Conservation (phyloP, 306 rosid species). For the Castanospermum australe region DNA sequence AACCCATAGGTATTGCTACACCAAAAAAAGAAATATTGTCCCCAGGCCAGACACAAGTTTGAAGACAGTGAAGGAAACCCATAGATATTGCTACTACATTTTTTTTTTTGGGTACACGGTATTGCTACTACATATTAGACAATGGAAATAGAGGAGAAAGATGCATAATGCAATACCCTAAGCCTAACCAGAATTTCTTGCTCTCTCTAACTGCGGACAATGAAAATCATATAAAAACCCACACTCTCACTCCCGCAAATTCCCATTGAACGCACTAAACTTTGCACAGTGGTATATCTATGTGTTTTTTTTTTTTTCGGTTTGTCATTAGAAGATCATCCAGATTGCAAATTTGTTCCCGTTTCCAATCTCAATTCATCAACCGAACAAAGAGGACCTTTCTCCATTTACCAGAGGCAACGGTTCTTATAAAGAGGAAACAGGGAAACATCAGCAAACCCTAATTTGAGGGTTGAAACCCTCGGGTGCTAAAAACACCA, state of each 20-base stretch:
- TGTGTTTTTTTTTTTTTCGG: background rate
- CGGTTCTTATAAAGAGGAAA: background rate
- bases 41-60: background rate
- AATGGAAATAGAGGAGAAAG: background rate
- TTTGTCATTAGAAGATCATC: background rate
- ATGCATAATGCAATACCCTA: background rate
- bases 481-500: background rate
- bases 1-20: too few species aligned
- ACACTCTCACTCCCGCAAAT: background rate
- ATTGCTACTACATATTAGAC: background rate
- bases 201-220: background rate
- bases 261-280: background rate
- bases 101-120: too few species aligned
- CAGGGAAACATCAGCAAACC: background rate
- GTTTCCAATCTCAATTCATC: background rate
- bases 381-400: background rate
- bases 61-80: background rate
- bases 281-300: background rate
- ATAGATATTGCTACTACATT: background rate
- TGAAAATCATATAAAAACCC: background rate
- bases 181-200: background rate
- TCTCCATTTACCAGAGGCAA: background rate
- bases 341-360: background rate
- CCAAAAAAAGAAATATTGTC: too few species aligned
- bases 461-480: slow-evolving; percentile 20